phyloP scores from a whole-genome alignment of 208 protist genomes.

The Wallacemonas sp. region DNA sequence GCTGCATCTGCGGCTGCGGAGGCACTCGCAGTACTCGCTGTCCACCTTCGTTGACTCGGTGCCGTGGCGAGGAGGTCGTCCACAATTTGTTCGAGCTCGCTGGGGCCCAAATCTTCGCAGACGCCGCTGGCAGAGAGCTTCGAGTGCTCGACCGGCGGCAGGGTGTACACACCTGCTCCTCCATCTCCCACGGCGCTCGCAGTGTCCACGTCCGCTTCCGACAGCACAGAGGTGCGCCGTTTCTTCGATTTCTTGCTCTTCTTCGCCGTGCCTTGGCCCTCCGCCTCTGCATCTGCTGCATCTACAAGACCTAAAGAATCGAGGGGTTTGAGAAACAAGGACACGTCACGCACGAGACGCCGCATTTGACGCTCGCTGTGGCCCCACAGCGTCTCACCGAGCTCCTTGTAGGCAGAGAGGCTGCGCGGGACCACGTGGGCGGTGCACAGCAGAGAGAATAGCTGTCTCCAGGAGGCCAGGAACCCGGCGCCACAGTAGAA shows the following conservation, averaged over 20 bases:
- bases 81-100: neutral
- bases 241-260: conserved; percentile 9
- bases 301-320: neutral
- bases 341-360: neutral
- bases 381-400: neutral
- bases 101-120: neutral
- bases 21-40: neutral
- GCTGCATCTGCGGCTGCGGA: neutral
- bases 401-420: neutral
- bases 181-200: conserved; percentile 3
- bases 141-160: neutral
- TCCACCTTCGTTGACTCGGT: neutral
- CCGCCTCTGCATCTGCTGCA: neutral
- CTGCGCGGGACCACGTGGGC: neutral
- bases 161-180: neutral
- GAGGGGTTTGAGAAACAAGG: neutral
- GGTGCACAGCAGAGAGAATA: neutral
- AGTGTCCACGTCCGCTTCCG: neutral
- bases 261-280: neutral
- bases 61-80: neutral
- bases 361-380: neutral
- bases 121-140: neutral
- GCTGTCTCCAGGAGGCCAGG: conserved; percentile 8
- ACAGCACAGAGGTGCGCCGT: neutral
- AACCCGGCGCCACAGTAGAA: conserved; percentile 7